These are phyloP conservation scores for Leucocoprinus leucothites DNA, from an alignment of 768 basidiomycete genomes.

Conservation along the genomic window DNA sequence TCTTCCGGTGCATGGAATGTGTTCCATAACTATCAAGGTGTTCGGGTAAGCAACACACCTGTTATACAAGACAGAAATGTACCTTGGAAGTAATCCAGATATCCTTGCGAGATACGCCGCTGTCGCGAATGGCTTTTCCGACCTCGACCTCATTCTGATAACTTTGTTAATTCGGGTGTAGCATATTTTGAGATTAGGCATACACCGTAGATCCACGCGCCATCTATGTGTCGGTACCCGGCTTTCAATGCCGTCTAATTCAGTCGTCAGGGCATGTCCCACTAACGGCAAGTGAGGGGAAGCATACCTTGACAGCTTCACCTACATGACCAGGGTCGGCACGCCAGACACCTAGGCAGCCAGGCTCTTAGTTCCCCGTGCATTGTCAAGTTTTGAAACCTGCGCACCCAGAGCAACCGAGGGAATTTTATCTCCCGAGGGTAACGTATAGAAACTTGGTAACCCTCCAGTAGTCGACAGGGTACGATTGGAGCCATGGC, in stretches of 20 bases:
- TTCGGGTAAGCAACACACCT: too few species aligned
- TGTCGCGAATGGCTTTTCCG: slow-evolving; percentile 56
- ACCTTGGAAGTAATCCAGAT: slow-evolving; percentile 69
- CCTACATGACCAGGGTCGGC: slow-evolving; percentile 59
- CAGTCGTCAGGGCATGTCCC: background rate
- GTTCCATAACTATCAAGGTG: slow-evolving; percentile 69
- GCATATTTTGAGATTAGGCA: slow-evolving; percentile 16
- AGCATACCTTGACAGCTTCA: slow-evolving; percentile 54
- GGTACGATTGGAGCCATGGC: slow-evolving; percentile 13
- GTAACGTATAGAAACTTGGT: slow-evolving; percentile 53
- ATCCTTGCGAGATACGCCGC: slow-evolving; percentile 57
- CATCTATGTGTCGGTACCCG: slow-evolving; percentile 73
- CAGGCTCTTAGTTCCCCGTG: background rate
- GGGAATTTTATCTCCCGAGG: slow-evolving; percentile 68
- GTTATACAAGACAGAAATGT: background rate
- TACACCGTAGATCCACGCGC: slow-evolving; percentile 68
- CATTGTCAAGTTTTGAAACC: background rate
- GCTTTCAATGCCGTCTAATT: slow-evolving; percentile 50
- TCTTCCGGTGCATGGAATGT: slow-evolving; percentile 72
- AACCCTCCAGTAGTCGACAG: slow-evolving; percentile 18
- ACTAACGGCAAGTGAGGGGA: background rate
- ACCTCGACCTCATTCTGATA: slow-evolving; percentile 67
- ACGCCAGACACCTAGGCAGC: slow-evolving; percentile 56
- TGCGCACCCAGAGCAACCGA: slow-evolving; percentile 47
- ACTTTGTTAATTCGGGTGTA: background rate